Conservation (phyloP, 2,329 filamentous ascomycete species). For the Clonostachys chloroleuca region DNA sequence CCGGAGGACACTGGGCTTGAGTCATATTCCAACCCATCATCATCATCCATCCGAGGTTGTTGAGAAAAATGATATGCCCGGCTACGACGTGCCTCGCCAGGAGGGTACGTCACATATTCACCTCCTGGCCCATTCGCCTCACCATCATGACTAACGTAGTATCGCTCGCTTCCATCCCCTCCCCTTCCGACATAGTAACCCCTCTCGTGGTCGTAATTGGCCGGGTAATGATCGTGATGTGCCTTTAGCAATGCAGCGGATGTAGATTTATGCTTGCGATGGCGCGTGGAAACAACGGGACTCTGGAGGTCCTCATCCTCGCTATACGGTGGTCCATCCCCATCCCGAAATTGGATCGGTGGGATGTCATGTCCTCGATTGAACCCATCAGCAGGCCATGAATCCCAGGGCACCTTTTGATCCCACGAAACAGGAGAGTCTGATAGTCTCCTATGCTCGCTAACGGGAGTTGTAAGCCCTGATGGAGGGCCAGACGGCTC, state of each 20-base stretch:
- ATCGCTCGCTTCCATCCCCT: conserved; percentile 68
- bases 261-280: conserved; percentile 79
- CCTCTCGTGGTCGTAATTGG: conserved; percentile 53
- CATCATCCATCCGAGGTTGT: conserved; percentile 35
- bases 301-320: conserved; percentile 95
- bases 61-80: conserved; percentile 35
- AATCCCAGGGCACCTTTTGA: conserved; percentile 56
- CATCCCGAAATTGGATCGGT: conserved; percentile 80
- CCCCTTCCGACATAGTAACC: conserved; percentile 65
- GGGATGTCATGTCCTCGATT: conserved; percentile 68
- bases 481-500: conserved; percentile 68
- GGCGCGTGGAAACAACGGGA: conserved; percentile 78
- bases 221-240: conserved; percentile 29
- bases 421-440: conserved; percentile 79
- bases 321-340: conserved; percentile 88
- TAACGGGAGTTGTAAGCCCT: conserved; percentile 78
- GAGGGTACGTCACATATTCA: conserved; percentile 75
- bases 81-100: conserved; percentile 57
- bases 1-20: conserved; percentile 56
- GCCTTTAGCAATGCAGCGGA: conserved; percentile 32
- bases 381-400: conserved; percentile 47
- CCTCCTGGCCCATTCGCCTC: conserved; percentile 74
- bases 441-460: conserved; percentile 75
- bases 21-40: conserved; percentile 48
- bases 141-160: conserved; percentile 65